A percentile compares a stretch with the other conserved stretches of the same genome.
Evolutionary conservation across 805 yeast species (phyloP).

Genomic region (Brettanomyces bruxellensis): DNA sequence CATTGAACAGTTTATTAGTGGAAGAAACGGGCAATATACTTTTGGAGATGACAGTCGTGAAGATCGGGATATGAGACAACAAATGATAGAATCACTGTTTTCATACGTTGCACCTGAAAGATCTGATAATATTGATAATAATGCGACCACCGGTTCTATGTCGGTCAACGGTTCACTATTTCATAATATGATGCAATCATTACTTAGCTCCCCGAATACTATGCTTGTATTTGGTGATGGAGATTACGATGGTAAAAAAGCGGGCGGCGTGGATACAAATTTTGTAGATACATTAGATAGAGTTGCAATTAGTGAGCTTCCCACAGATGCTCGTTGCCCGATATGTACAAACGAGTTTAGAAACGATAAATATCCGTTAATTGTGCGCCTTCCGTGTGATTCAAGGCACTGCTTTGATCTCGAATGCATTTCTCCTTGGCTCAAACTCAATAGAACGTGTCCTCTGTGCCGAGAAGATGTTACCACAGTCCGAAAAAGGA

Average conservation of each 20-base stretch:
- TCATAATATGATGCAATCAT: constrained; percentile 4
- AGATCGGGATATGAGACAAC: not conserved
- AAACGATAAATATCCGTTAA: constrained; percentile 69
- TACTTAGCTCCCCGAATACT: constrained; percentile 6
- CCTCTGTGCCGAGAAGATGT: constrained; percentile 82
- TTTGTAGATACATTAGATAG: constrained; percentile 74
- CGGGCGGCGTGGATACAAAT: constrained; percentile 52
- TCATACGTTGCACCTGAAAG: constrained; percentile 2
- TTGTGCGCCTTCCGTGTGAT: constrained; percentile 67
- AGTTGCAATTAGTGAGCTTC: constrained; percentile 34
- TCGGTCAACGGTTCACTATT: not conserved
- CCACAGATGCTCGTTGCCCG: constrained; percentile 59
- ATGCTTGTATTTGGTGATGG: constrained; percentile 1
- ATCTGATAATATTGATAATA: not conserved
- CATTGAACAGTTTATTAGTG: constrained; percentile 5
- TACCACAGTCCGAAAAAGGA: constrained; percentile 11
- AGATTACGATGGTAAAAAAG: constrained; percentile 2
- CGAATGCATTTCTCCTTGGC: constrained; percentile 90
- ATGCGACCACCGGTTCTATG: too few species aligned
- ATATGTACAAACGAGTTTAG: constrained; percentile 71
- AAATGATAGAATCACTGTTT: constrained; percentile 1
- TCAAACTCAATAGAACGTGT: constrained; percentile 63
- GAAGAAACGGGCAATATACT: not conserved
- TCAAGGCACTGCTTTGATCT: constrained; percentile 69
- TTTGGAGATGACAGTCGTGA: not conserved